phyloP scores from a whole-genome alignment of 805 yeast species.

The Schwanniomyces sp. region DNA sequence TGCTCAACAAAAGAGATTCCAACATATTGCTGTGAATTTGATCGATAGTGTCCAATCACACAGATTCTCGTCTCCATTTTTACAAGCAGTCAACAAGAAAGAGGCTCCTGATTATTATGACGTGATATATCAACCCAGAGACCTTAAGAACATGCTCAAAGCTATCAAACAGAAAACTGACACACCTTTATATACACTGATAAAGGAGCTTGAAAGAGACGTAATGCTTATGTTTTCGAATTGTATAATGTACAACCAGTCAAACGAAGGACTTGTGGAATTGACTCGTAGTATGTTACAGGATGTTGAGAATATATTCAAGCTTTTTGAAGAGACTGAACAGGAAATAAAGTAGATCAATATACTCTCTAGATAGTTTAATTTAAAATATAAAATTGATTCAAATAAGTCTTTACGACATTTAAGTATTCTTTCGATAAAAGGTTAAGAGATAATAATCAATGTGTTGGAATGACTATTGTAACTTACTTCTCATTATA shows the following conservation, averaged over 20 bases:
- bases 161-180: constrained; percentile 47
- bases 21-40: constrained; percentile 58
- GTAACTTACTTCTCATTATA: background rate
- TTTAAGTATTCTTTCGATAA: too few relatives aligned
- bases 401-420: too few relatives aligned
- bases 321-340: constrained; percentile 60
- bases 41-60: constrained; percentile 66
- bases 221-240: constrained; percentile 78
- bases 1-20: constrained; percentile 53
- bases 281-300: constrained; percentile 71
- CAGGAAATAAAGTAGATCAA: constrained; percentile 11
- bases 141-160: constrained; percentile 60
- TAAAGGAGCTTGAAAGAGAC: constrained; percentile 65
- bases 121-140: constrained; percentile 63
- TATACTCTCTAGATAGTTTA: background rate
- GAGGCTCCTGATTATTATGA: constrained; percentile 71
- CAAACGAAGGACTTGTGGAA: constrained; percentile 57
- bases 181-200: constrained; percentile 46
- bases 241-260: constrained; percentile 77
- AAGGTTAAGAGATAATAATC: too few relatives aligned
- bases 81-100: constrained; percentile 63
- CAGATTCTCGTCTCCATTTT: constrained; percentile 70
- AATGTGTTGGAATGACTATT: too few relatives aligned
- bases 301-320: constrained; percentile 58
- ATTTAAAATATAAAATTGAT: background rate